Conservation (phyloP, 2,329 filamentous ascomycete species). For the Fusarium albidum region DNA sequence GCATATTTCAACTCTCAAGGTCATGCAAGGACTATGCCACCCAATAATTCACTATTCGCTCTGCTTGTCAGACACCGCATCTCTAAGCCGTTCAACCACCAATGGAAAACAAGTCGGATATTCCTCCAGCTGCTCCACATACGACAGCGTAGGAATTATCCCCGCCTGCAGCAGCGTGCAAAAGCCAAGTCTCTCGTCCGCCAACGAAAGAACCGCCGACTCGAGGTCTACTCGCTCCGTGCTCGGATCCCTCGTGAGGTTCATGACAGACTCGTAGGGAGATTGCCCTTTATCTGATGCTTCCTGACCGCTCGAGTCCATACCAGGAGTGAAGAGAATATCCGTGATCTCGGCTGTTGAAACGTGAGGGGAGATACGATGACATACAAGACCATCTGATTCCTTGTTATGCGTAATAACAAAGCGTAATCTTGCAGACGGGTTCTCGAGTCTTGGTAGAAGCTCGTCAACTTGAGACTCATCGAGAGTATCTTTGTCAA, state of each 20-base stretch:
- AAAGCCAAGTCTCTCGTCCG: slow-evolving; percentile 3
- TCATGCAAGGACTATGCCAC: no score
- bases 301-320: neutral
- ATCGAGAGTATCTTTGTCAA: neutral
- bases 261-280: neutral
- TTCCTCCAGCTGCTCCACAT: neutral
- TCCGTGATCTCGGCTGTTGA: neutral
- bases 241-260: neutral
- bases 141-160: neutral
- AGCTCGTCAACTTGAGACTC: neutral
- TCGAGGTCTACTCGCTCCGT: slow-evolving; percentile 4
- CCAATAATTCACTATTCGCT: no score
- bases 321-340: neutral
- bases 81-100: neutral
- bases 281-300: neutral
- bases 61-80: neutral
- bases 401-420: neutral
- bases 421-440: neutral
- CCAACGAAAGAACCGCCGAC: slow-evolving; percentile 1
- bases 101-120: neutral
- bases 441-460: slow-evolving; percentile 8
- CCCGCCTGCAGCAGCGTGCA: slow-evolving; percentile 4
- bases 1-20: no score
- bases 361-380: neutral
- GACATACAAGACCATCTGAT: neutral